Percentiles rank a stretch among this genome's conserved stretches.
Evolutionary conservation across 169 alveolate genomes (phyloP).

Genomic region (Eimeria zaria): DNA sequence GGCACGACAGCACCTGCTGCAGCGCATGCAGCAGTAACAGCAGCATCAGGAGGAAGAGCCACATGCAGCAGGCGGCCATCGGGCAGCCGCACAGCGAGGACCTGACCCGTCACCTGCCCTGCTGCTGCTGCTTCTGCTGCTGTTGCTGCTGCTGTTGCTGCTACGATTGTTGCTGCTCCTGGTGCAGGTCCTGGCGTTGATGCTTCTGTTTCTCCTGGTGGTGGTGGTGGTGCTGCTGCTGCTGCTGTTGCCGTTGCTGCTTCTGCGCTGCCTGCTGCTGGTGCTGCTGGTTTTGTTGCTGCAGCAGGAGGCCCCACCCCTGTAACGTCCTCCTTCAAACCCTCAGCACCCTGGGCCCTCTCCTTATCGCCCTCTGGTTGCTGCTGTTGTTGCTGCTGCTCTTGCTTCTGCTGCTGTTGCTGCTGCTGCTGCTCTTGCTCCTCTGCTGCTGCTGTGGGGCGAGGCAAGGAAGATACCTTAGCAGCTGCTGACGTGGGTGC

Average conservation of each 20-base stretch:
- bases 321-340: too few species aligned
- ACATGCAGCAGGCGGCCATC: constrained; percentile 48
- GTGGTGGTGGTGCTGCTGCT: constrained; percentile 36
- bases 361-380: too few species aligned
- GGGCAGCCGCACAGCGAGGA: constrained; percentile 39
- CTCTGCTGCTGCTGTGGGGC: constrained; percentile 29
- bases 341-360: too few species aligned
- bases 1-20: constrained; percentile 11
- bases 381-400: not conserved
- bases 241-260: not conserved
- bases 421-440: not conserved
- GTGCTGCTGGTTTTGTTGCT: too few species aligned
- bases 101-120: not conserved
- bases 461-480: not conserved
- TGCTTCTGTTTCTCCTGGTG: too few species aligned
- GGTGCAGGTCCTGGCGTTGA: too few species aligned
- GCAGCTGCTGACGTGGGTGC: not conserved
- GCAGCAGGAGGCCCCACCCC: too few species aligned
- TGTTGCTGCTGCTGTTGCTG: not conserved
- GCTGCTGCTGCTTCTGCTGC: constrained; percentile 36
- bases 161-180: too few species aligned
- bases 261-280: not conserved
- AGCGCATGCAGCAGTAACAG: not conserved
- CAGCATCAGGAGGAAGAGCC: constrained; percentile 34
- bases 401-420: not conserved